These are phyloP conservation scores for Paecilomyces sp. DNA, from an alignment of 2,329 filamentous ascomycete genomes.

Conservation along the genomic window DNA sequence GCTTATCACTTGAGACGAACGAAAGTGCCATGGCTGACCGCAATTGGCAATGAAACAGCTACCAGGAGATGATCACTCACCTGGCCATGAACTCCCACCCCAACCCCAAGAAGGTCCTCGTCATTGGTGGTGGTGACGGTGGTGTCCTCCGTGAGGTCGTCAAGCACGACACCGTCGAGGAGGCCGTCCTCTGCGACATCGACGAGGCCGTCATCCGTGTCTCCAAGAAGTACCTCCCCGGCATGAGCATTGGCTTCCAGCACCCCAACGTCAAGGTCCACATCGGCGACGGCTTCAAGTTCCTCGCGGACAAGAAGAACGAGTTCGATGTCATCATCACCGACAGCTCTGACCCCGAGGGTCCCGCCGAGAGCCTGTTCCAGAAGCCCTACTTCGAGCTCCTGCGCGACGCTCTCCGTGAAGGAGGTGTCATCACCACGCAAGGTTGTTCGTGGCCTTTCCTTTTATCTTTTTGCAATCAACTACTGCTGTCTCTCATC, in stretches of 20 bases:
- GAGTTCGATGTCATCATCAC: constrained; percentile 99
- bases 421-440: constrained; percentile 97
- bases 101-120: constrained; percentile 94
- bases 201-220: constrained; percentile 98
- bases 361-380: constrained; percentile 93
- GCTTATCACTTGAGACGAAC: not conserved
- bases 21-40: not conserved
- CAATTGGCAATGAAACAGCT: constrained; percentile 36
- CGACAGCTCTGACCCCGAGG: constrained; percentile 95
- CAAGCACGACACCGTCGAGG: constrained; percentile 96
- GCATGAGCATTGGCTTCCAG: constrained; percentile 87
- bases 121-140: constrained; percentile 95
- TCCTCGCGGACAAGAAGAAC: constrained; percentile 93
- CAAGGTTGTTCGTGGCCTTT: constrained; percentile 98
- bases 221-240: constrained; percentile 94
- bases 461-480: constrained; percentile 58
- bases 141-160: constrained; percentile 97
- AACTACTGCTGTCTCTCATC: constrained; percentile 29
- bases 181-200: constrained; percentile 96
- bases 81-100: constrained; percentile 98
- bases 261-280: constrained; percentile 91
- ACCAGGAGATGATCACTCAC: constrained; percentile 99
- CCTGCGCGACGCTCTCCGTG: constrained; percentile 77
- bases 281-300: constrained; percentile 97
- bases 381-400: constrained; percentile 98